Evolutionary conservation across 805 yeast species (phyloP), one percentile per base, ranked within the genome.

Genomic region (Wickerhamomyces alni): DNA sequence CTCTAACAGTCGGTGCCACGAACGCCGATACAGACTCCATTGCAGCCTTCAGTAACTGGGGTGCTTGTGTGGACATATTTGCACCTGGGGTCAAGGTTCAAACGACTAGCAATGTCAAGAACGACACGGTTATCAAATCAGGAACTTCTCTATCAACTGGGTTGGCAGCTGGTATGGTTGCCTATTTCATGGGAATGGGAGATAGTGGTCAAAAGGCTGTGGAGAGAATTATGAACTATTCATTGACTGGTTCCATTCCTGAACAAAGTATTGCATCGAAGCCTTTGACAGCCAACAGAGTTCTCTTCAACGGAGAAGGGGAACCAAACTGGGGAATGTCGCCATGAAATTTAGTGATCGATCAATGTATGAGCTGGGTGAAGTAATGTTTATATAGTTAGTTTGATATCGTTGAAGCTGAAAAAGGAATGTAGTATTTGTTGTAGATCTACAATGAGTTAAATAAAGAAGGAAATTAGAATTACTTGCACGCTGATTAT

Each of bases 1-100:
- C 87, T 0, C 72, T 87, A 11, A 80, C 95, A 0, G 95, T 89
- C 4, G 97, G 96, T 1, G 91, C 96, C 3, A 75, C 87, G 35
- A 89, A 88, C 54, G 91, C 81, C 54, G 58, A 71, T n/a, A 68
- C 68, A 10, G 56, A 87, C 52, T 53, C 68, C 2, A 69, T 88
- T 31, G 91, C 63, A 3, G 15, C 45, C 1, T 58, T 59, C 33
- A 55, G 59, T 21, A 73, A 74, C 55, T 69, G 66, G 65, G 80
- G 79, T 8, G 56, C 62, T n/a, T 74, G 79, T 49, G 75, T 74
- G 17, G 77, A 74, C 42, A 49, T 73, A 12, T 72, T 67, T 45
- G 65, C 77, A 0, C 67, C 72, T n/a, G 79, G 80, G 7, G 68
- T 67, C 19, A 62, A 63, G 30, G 65, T 74, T 17, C 47, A 62